Base-by-base conservation (phyloP, 2,329 filamentous ascomycete species). In the Didymella keratinophila region DNA sequence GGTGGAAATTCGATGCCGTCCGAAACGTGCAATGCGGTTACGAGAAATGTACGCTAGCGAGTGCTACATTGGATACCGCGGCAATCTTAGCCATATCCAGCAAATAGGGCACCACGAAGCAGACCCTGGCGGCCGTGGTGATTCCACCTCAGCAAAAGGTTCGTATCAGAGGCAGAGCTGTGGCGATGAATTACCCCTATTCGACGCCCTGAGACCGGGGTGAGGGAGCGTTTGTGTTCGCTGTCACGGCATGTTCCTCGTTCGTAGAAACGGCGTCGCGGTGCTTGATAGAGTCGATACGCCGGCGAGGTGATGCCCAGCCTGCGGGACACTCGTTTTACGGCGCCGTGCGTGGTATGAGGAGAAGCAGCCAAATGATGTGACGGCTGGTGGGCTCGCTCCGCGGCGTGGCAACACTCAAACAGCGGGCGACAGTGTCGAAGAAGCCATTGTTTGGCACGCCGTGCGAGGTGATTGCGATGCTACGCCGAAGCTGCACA, bases 181-280 rank as follows among this genome's bases (percentile, higher is more conserved):
- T 60, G 58, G 58, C 47, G 37, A 56, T 47, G 39, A 39, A 52
- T 50, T 50, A 50, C 58, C 58, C 58, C 58, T 60, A 60, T 60
- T 60, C 55, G 55, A 52, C 48, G 44, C 48, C 48, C 21, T 41
- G 12, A 32, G 48, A 25, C 20, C 28, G 34, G 18, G 42, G 25
- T 12, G 54, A 46, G n/a, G 42, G 18, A 48, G 28, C 34, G 25
- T 37, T 39, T 41, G 44, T 37, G 21, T 43, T 52, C 36, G 48
- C 27, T 53, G 49, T 58, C 50, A 53, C 50, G 45, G 37, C 44
- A 53, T 58, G 30, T 49, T 53, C 25, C 49, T 53, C 30, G 45
- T 45, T 43, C 49, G 32, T 36, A 10, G 18, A 2, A 18, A 12
- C 16, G 32, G 12, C 32, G 12, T 34, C 3, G 32, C 32, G 8